These are phyloP conservation scores for Diophrys appendiculata DNA, from an alignment of 73 alveolate species.

Conservation along the genomic window DNA sequence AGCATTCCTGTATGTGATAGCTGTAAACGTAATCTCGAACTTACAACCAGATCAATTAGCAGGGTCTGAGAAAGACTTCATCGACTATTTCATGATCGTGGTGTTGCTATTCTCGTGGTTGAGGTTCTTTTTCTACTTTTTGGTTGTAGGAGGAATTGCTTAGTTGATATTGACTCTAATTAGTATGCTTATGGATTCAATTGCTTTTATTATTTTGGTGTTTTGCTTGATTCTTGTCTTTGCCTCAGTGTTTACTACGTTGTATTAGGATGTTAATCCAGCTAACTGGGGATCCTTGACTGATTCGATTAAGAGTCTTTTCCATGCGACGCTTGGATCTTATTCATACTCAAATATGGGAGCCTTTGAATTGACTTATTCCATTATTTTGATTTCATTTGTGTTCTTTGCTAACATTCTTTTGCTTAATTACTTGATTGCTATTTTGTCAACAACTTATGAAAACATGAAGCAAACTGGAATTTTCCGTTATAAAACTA, in stretches of 20 bases:
- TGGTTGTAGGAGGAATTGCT: constrained; percentile 44
- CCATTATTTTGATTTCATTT: constrained; percentile 27
- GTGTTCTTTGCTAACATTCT: constrained; percentile 54
- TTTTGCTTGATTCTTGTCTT: constrained; percentile 33
- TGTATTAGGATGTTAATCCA: constrained; percentile 38
- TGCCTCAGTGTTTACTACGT: constrained; percentile 50
- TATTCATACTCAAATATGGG: constrained; percentile 33
- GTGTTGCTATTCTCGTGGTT: constrained; percentile 53
- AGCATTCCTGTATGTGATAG: constrained; percentile 46
- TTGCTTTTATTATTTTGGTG: constrained; percentile 34
- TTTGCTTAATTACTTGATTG: constrained; percentile 60
- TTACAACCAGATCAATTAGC: constrained; percentile 13
- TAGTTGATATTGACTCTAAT: constrained; percentile 43
- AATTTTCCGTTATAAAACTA: constrained; percentile 42
- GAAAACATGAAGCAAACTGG: constrained; percentile 59
- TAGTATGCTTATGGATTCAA: constrained; percentile 41
- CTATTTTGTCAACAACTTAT: constrained; percentile 53
- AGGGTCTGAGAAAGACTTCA: not conserved
- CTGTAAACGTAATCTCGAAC: constrained; percentile 27
- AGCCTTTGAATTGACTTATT: constrained; percentile 15
- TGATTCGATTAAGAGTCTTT: constrained; percentile 32
- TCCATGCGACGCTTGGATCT: constrained; percentile 53
- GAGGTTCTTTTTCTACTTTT: constrained; percentile 54
- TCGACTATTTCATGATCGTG: constrained; percentile 52
- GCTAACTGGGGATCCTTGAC: constrained; percentile 29